Conservation (phyloP, 176 grass and related monocot species). For the Musa troglodytarum region DNA sequence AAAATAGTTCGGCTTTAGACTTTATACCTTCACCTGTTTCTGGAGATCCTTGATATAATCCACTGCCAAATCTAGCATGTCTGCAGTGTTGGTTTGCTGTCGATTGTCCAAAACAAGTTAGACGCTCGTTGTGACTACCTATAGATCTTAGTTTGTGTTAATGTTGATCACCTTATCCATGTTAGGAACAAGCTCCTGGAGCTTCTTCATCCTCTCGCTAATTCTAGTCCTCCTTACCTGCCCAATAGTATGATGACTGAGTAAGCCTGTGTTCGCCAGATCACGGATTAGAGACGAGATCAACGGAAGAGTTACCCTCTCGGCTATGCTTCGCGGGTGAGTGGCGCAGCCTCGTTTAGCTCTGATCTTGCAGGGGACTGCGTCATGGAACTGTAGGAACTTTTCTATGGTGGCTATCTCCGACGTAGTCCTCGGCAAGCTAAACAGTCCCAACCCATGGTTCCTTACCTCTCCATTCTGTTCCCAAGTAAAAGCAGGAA, state of each 20-base stretch:
- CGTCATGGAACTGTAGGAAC: slow-evolving; percentile 88
- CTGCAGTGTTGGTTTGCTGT: slow-evolving; percentile 98
- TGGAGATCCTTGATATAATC: slow-evolving; percentile 99
- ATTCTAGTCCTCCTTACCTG: slow-evolving; percentile 95
- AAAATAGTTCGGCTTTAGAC: neutral
- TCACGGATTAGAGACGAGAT: neutral
- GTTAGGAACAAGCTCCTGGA: slow-evolving; percentile 95
- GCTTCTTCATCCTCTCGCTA: slow-evolving; percentile 88
- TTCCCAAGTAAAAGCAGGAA: too few species aligned
- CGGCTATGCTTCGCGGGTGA: slow-evolving; percentile 95
- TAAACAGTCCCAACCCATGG: slow-evolving; percentile 37
- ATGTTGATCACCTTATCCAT: slow-evolving; percentile 83
- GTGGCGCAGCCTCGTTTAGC: slow-evolving; percentile 91
- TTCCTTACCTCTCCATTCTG: slow-evolving; percentile 32
- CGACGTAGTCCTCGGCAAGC: slow-evolving; percentile 69
- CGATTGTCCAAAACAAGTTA: neutral
- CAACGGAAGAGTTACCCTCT: slow-evolving; percentile 45
- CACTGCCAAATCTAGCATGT: slow-evolving; percentile 94
- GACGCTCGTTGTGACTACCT: too few species aligned
- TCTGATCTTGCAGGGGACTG: slow-evolving; percentile 87
- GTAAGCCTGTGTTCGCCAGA: neutral
- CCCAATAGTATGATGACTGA: neutral
- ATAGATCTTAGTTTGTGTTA: too few species aligned
- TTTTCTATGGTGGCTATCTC: slow-evolving; percentile 81
- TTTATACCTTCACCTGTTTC: slow-evolving; percentile 75